Base-by-base conservation (phyloP, 2,329 filamentous ascomycete species). In the Alternaria burnsii region DNA sequence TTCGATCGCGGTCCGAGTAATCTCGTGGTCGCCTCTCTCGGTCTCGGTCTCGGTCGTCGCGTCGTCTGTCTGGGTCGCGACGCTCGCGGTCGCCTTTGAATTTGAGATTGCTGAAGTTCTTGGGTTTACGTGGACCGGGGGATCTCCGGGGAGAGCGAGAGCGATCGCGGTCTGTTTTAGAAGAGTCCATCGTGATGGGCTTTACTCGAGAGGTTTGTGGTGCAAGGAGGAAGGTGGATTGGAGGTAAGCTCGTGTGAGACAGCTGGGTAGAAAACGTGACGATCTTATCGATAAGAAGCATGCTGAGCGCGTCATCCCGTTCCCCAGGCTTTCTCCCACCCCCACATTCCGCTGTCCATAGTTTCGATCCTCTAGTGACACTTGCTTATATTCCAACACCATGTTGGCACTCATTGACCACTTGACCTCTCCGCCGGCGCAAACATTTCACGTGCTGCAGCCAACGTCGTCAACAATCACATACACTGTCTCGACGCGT, bases 401-500 rank as follows among this genome's bases (percentile, higher is more conserved):
- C 8, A 74, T 76, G 67, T 58, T 66, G 18, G 36, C 54, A 32
- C 30, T 72, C 8, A 56, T 77, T 26, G 61, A 68, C n/a, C 66
- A 65, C 52, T 56, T 76, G 18, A 71, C 56, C 8, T 70, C 74
- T 14, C 76, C 75, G 3, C 69, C 73, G 2, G 38, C 61, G 4
- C 71, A 73, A 20, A 71, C 64, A 5, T 65, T 78, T 0, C 71
- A 56, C 9, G 70, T 61, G 12, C 54, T 74, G 10, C 66, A 72
- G n/a, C 82, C 82, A 12, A 83, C 95, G 24, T 90, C 92, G 47
- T 96, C 93, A 3, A 97, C 95, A n/a, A 89, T 92, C 76, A 91
- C 92, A 68, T 98, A 94, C 84, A 96, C 91, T 30, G 92, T 97
- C 57, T 95, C 94, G 36, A 97, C 94, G 59, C 87, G 88, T 44